Percentiles rank a stretch among this genome's conserved stretches.
Evolutionary conservation across 805 yeast species (phyloP).

Genomic region (Saccharomycodes ludwigii): DNA sequence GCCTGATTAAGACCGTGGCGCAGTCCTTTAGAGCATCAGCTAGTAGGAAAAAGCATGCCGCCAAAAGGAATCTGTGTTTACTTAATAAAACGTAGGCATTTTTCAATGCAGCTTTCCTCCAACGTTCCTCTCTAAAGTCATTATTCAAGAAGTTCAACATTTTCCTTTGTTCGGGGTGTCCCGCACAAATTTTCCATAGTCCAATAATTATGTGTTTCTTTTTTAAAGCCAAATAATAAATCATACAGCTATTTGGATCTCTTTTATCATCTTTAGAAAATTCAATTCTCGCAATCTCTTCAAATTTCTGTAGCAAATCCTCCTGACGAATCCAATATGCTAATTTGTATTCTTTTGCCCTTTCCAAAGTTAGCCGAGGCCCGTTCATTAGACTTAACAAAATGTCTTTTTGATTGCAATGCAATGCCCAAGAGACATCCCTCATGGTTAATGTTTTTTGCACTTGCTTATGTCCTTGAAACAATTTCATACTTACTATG

Average conservation of each 20-base stretch:
- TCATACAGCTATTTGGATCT: constrained; percentile 65
- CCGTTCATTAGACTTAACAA: constrained; percentile 33
- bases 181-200: constrained; percentile 67
- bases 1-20: constrained; percentile 56
- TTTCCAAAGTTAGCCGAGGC: constrained; percentile 43
- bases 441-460: constrained; percentile 56
- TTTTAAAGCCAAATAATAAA: constrained; percentile 65
- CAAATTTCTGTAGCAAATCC: constrained; percentile 42
- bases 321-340: constrained; percentile 54
- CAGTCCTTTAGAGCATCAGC: constrained; percentile 70
- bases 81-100: constrained; percentile 87
- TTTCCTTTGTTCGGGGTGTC: constrained; percentile 72
- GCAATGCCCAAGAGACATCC: constrained; percentile 80
- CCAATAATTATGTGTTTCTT: constrained; percentile 70
- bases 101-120: constrained; percentile 83
- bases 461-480: constrained; percentile 36
- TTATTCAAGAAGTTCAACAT: constrained; percentile 66
- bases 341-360: constrained; percentile 47
- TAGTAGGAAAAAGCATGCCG: constrained; percentile 78
- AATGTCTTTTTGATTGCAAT: constrained; percentile 65
- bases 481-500: constrained; percentile 57
- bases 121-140: constrained; percentile 62
- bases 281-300: constrained; percentile 58
- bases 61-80: constrained; percentile 76
- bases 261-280: constrained; percentile 41